Evolutionary conservation across 2,329 filamentous ascomycete species (phyloP).

Genomic region (Talaromyces sp.): DNA sequence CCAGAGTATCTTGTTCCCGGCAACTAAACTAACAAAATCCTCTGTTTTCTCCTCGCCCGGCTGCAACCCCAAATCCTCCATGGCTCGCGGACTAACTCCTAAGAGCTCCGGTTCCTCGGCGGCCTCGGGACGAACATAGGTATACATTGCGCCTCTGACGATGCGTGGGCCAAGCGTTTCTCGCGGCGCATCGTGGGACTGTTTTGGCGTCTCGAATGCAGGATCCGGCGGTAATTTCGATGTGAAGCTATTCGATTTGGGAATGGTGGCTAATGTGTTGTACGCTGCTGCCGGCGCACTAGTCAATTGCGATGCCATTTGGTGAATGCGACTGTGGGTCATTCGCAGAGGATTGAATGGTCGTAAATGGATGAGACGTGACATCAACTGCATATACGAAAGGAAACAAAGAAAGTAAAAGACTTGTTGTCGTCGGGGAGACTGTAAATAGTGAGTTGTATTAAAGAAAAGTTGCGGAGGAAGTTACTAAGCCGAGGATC

Average conservation of each 20-base stretch:
- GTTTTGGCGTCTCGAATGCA: slow-evolving; percentile 73
- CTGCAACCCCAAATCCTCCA: slow-evolving; percentile 76
- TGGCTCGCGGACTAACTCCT: slow-evolving; percentile 72
- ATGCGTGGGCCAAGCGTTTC: slow-evolving; percentile 74
- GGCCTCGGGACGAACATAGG: slow-evolving; percentile 80
- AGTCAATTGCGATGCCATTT: slow-evolving; percentile 49
- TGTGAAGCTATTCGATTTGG: slow-evolving; percentile 66
- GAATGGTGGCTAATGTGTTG: slow-evolving; percentile 50
- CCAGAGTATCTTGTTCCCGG: slow-evolving; percentile 79
- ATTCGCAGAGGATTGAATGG: slow-evolving; percentile 22
- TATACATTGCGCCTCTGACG: slow-evolving; percentile 83
- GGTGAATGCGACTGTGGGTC: slow-evolving; percentile 37
- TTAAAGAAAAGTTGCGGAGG: neutral
- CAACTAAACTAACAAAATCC: slow-evolving; percentile 73
- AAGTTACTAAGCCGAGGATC: slow-evolving; percentile 5
- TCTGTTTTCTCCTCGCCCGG: slow-evolving; percentile 66
- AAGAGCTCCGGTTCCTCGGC: slow-evolving; percentile 74
- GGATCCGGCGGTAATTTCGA: slow-evolving; percentile 71
- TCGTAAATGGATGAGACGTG: neutral
- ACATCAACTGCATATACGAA: neutral
- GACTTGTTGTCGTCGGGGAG: neutral
- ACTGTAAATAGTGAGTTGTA: neutral
- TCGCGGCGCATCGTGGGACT: slow-evolving; percentile 78
- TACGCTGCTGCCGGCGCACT: slow-evolving; percentile 26
- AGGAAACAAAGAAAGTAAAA: neutral